Evolutionary conservation across 768 basidiomycete species (phyloP).

Genomic region (Terana coerulea): DNA sequence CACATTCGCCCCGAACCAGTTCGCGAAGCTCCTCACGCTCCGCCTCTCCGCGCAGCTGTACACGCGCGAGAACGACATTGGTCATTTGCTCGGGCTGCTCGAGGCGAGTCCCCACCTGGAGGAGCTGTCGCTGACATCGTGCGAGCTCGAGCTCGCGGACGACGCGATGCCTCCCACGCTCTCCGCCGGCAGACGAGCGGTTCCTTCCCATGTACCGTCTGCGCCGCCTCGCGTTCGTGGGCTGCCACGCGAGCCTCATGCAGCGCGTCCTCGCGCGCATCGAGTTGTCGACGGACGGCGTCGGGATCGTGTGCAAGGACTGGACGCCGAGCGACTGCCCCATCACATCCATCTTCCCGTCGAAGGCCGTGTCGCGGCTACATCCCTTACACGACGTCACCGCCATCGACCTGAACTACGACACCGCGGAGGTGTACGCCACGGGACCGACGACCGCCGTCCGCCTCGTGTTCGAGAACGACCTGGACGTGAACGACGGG

Average conservation of each 20-base stretch:
- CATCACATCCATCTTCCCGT: neutral
- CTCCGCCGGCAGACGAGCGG: neutral
- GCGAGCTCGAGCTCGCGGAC: neutral
- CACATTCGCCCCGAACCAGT: conserved; percentile 6
- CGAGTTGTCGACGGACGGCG: neutral
- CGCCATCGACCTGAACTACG: conserved; percentile 2
- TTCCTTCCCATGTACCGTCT: conserved; percentile 5
- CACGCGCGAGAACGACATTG: neutral
- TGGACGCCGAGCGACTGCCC: neutral
- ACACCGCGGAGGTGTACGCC: neutral
- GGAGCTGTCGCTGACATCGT: neutral
- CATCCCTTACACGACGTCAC: neutral
- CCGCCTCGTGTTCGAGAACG: neutral
- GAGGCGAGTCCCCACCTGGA: conserved; percentile 4
- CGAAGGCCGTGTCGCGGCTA: neutral
- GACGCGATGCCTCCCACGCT: neutral
- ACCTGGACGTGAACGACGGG: conserved; percentile 1
- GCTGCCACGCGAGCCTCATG: conserved; percentile 4
- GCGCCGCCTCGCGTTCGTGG: neutral
- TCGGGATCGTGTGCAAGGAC: neutral
- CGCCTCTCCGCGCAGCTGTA: conserved; percentile 3
- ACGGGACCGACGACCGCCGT: neutral
- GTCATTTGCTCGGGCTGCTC: conserved; percentile 3
- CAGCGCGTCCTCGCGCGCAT: neutral
- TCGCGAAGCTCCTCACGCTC: conserved; percentile 10